Conservation (phyloP, 306 rosid genomes). For the Corylus americana region DNA sequence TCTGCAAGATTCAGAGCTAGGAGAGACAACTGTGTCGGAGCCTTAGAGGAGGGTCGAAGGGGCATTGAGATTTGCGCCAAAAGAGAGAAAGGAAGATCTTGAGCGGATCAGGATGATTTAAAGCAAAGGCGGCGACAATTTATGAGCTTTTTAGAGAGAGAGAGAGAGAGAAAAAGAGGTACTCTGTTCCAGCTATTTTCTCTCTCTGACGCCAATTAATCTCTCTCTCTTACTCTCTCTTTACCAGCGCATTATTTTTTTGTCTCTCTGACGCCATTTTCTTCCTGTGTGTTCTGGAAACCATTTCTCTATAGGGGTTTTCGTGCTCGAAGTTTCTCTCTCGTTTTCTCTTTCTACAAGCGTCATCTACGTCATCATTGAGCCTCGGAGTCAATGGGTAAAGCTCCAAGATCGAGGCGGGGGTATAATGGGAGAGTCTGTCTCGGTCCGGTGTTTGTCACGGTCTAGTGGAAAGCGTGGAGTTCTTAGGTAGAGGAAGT, state of each 20-base stretch:
- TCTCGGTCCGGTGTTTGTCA: constrained; percentile 26
- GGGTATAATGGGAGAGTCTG: constrained; percentile 18
- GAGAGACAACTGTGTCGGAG: constrained; percentile 53
- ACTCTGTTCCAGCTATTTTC: not conserved
- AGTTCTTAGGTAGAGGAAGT: constrained; percentile 7
- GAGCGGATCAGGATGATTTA: constrained; percentile 53
- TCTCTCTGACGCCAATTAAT: constrained; percentile 29
- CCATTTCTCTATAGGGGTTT: not conserved
- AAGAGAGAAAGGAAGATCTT: constrained; percentile 37
- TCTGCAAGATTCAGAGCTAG: constrained; percentile 26
- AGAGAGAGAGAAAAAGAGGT: constrained; percentile 7
- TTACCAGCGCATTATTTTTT: not conserved
- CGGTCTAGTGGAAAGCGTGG: constrained; percentile 32
- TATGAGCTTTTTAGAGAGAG: constrained; percentile 22
- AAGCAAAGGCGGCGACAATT: constrained; percentile 83
- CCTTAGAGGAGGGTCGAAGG: not conserved
- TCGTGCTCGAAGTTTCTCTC: not conserved
- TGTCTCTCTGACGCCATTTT: constrained; percentile 21
- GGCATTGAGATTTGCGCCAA: constrained; percentile 71
- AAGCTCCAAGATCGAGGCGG: constrained; percentile 33
- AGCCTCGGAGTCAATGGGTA: constrained; percentile 34
- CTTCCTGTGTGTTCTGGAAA: not conserved
- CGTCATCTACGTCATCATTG: constrained; percentile 51
- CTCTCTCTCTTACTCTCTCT: constrained; percentile 7
- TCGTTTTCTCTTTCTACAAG: not conserved